Evolutionary conservation across 2,329 filamentous ascomycete species (phyloP).

Genomic region (Arthrobotrys pseudoclavata): DNA sequence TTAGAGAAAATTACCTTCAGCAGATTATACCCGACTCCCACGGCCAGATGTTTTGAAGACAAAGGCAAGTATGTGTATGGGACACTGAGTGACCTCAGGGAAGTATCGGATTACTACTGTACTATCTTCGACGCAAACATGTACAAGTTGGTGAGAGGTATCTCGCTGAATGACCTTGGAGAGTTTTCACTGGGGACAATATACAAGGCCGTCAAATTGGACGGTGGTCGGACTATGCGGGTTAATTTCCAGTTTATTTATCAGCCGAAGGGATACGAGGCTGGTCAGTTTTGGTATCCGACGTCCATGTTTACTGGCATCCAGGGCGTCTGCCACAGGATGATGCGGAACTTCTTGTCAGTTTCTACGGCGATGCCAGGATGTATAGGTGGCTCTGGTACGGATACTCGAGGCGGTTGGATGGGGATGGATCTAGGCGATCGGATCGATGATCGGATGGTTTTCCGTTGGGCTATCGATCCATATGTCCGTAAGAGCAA

Average conservation of each 20-base stretch:
- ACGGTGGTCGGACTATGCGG: constrained; percentile 4
- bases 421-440: constrained; percentile 25
- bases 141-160: constrained; percentile 6
- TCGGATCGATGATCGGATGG: constrained; percentile 1
- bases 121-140: constrained; percentile 36
- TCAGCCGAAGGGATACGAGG: constrained; percentile 6
- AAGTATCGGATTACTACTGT: constrained; percentile 25
- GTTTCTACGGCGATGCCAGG: neutral
- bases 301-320: constrained; percentile 48
- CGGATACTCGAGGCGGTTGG: constrained; percentile 40
- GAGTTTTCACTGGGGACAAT: constrained; percentile 50
- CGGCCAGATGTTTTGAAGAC: neutral
- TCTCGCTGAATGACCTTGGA: neutral
- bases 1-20: no score
- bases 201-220: constrained; percentile 26
- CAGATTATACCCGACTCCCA: no score
- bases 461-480: constrained; percentile 34
- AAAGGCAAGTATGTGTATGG: neutral
- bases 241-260: constrained; percentile 46
- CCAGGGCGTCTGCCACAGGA: constrained; percentile 31
- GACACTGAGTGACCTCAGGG: constrained; percentile 9
- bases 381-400: neutral
- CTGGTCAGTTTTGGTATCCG: constrained; percentile 25
- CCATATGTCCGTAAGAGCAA: constrained; percentile 23
- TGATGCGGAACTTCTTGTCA: constrained; percentile 23